Base-by-base conservation (phyloP, 2,329 filamentous ascomycete genomes). In the Trichoderma brevicompactum region DNA sequence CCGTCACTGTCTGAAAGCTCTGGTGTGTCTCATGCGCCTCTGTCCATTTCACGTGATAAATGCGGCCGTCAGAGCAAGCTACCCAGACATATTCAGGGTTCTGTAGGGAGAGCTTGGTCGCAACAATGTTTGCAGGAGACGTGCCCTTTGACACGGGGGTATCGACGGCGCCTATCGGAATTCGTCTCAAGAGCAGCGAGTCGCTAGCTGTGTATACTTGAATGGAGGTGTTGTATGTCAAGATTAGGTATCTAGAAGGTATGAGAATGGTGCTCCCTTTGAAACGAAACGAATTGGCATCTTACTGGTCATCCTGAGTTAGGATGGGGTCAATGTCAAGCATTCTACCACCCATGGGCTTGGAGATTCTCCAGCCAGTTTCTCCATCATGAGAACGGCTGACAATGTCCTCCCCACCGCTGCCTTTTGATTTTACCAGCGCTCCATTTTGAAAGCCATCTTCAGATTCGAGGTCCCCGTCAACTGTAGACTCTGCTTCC, bases 161-260 rank as follows among this genome's bases (percentile, higher is more conserved):
- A 54, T 76, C 74, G 43, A 72, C 66, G 40, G 70, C 71, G 65
- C 68, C 73, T 69, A 89, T 79, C 12, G 85, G 79, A 55, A 97
- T 89, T 64, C 88, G 87, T 70, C 92, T 88, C 52, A 92, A 82
- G 23, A 96, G 85, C 56, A 96, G 85, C 1, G 95, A 98, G 63
- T 92, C 93, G 69, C 86, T 82, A 36, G 92, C 87, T 1, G 91
- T 91, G 77, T 95, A 96, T 32, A 97, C 84, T 74, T 93, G 90
- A 62, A 97, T 82, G 9, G 89, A 89, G 34, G 86, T 89, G 67
- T 88, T 85, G 72, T 92, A 92, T 38, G 89, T 86, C 64, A 96
- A 76, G 65, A 97, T 88, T 44, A 97, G 75, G 77, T 89, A 85
- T 74, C 92, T 92, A 49, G 17, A 15, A 41, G 10, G 65, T 43